Evolutionary conservation across 305 asterid species (phyloP).

Genomic region (Fraxinus platypoda): DNA sequence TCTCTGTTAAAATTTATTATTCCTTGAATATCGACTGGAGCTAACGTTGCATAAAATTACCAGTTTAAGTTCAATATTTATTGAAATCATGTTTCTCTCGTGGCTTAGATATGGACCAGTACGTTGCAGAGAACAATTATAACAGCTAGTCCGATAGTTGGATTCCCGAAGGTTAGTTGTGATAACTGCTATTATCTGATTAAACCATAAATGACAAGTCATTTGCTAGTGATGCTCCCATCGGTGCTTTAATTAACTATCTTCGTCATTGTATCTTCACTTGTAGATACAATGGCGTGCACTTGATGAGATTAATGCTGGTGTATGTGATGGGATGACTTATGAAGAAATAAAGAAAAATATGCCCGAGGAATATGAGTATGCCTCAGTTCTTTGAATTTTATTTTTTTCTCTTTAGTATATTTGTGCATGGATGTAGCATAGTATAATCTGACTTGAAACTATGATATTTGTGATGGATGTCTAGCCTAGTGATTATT

Average conservation of each 20-base stretch:
- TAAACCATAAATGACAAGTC: constrained; percentile 11
- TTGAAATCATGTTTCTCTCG: constrained; percentile 21
- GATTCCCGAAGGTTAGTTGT: constrained; percentile 83
- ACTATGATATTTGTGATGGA: constrained; percentile 11
- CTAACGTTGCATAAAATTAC: constrained; percentile 7
- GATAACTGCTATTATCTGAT: constrained; percentile 7
- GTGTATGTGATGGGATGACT: constrained; percentile 96
- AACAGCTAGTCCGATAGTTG: constrained; percentile 82
- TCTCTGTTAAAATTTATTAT: neutral
- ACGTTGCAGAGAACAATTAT: constrained; percentile 93
- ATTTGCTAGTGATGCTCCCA: constrained; percentile 14
- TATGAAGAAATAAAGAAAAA: constrained; percentile 96
- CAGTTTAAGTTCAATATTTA: constrained; percentile 18
- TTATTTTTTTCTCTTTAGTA: constrained; percentile 3
- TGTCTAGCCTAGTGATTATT: neutral
- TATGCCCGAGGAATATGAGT: constrained; percentile 98
- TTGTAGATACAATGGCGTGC: constrained; percentile 98
- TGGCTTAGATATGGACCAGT: constrained; percentile 94
- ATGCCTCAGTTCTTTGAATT: constrained; percentile 35
- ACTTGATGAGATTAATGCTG: constrained; percentile 95
- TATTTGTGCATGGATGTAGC: neutral
- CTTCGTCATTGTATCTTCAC: constrained; percentile 10
- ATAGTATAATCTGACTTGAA: constrained; percentile 10
- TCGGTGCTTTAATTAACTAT: constrained; percentile 13
- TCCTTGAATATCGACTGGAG: neutral